A percentile compares a stretch with the other conserved stretches of the same genome.
Conservation (phyloP, 2,329 filamentous ascomycete species). For the Dactylellina sp. region DNA sequence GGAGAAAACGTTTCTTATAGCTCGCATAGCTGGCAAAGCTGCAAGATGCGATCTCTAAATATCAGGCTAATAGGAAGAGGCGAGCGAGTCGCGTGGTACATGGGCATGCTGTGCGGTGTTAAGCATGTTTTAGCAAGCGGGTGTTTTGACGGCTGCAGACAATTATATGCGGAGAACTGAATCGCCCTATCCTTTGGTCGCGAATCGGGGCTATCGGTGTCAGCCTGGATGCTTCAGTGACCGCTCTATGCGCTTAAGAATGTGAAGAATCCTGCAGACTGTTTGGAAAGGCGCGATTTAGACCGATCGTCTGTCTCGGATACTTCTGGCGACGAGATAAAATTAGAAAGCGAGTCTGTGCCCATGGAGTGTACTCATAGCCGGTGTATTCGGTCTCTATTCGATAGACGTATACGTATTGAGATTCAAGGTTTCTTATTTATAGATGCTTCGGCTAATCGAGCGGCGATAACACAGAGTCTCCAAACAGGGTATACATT, state of each 20-base stretch:
- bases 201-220: conserved; percentile 22
- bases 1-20: no score
- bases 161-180: not conserved
- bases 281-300: conserved; percentile 34
- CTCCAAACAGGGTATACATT: conserved; percentile 8
- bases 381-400: conserved; percentile 6
- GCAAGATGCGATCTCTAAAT: not conserved
- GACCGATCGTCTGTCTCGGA: conserved; percentile 38
- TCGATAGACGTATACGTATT: not conserved
- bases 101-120: conserved; percentile 24
- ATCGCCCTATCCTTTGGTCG: conserved; percentile 9
- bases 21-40: no score
- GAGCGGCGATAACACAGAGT: not conserved
- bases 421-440: conserved; percentile 1
- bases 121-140: conserved; percentile 39
- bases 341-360: conserved; percentile 26
- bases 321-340: conserved; percentile 17
- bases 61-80: conserved; percentile 9
- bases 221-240: conserved; percentile 1
- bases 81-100: conserved; percentile 45
- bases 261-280: conserved; percentile 8
- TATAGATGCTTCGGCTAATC: conserved; percentile 12
- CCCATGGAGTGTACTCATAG: not conserved
- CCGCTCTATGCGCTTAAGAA: conserved; percentile 26
- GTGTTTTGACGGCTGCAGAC: conserved; percentile 19